phyloP scores from a whole-genome alignment of 768 basidiomycete genomes.

The Clathrus columnatus region DNA sequence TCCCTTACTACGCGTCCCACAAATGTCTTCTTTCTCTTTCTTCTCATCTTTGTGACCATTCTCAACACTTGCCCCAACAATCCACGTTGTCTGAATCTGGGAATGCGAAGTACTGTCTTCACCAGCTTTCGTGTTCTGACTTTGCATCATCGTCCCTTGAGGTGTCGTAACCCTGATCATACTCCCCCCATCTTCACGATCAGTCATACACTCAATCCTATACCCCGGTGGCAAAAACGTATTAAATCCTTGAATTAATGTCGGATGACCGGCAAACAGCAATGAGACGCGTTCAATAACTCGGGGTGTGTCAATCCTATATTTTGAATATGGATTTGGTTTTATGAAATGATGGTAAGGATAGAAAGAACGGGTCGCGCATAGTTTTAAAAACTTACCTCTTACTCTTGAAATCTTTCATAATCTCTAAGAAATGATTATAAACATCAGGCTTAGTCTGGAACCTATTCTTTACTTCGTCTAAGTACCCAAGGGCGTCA shows the following conservation, averaged over 20 bases:
- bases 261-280: slow-evolving; percentile 36
- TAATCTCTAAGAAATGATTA: slow-evolving; percentile 90
- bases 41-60: too few species aligned
- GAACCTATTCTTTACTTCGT: slow-evolving; percentile 91
- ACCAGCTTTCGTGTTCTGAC: too few species aligned
- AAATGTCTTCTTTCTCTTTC: too few species aligned
- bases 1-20: too few species aligned
- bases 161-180: slow-evolving; percentile 76
- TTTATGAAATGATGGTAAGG: background rate
- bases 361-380: too few species aligned
- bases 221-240: slow-evolving; percentile 42
- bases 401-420: slow-evolving; percentile 99
- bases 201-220: slow-evolving; percentile 28
- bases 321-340: slow-evolving; percentile 22
- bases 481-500: slow-evolving; percentile 88
- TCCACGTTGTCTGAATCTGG: too few species aligned
- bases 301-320: slow-evolving; percentile 39
- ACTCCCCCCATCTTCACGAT: slow-evolving; percentile 48
- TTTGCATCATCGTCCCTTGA: slow-evolving; percentile 58
- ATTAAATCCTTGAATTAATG: slow-evolving; percentile 42
- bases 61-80: too few species aligned
- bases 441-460: slow-evolving; percentile 86
- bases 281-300: slow-evolving; percentile 41
- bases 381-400: slow-evolving; percentile 51
- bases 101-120: too few species aligned